Evolutionary conservation across 1,284 basidiomycete species (phyloP), one percentile per base, ranked within the genome.

Genomic region (Cystobasidiaceae sp.): DNA sequence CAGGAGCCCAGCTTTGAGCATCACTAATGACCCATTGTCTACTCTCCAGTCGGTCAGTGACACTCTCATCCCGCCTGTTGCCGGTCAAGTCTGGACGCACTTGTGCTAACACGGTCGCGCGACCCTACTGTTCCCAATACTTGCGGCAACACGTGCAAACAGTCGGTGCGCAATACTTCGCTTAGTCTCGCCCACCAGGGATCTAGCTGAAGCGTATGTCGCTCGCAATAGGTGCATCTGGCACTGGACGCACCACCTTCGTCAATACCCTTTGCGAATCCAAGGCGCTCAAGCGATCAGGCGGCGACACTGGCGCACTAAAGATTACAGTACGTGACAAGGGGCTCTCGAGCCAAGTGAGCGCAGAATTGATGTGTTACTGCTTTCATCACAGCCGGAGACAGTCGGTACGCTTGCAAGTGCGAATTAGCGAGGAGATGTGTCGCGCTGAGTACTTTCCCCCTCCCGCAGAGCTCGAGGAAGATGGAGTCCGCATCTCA

Each of bases 401-500:
- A 60, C 43, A 8, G 50, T 48, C 44, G 43, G 41, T 50, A 25
- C 32, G 44, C 21, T 51, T 17, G n/a, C 50, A 32, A 17, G 23
- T 5, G 19, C 4, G 8, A 49, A n/a, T 25, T 23, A 25, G 23
- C n/a, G n/a, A n/a, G n/a, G n/a, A n/a, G n/a, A n/a, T n/a, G n/a
- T n/a, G n/a, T n/a, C n/a, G n/a, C 21, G 13, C 19, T 59, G 25
- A 34, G 39, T 11, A 2, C 5, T 50, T 1, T 2, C 19, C 28
- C n/a, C n/a, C n/a, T n/a, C n/a, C 2, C 19, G 27, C 74, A 92
- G 94, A 99, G 79, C 86, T 99, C 67, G 96, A 98, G 74, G 94
- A 98, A 78, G 96, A 99, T 72, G 96, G 96, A 44, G 90, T 97
- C 70, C 89, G 94, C 72, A 97, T 99, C 76, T 92, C 93, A 28